phyloP scores from a whole-genome alignment of 257 asterid species.

The Primulina eburnea region DNA sequence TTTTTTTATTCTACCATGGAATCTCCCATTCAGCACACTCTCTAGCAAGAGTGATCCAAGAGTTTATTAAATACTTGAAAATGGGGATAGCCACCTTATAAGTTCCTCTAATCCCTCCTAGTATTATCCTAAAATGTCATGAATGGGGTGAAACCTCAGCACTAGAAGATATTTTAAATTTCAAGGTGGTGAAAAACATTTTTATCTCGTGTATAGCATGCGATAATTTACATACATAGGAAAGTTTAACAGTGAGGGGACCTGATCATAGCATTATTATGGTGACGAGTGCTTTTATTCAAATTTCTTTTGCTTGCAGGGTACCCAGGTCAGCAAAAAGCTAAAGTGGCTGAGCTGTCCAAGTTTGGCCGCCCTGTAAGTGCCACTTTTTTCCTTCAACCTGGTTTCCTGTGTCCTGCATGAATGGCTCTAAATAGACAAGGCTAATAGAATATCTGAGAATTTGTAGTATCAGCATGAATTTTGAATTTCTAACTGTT shows the following conservation, averaged over 20 bases:
- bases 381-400: slow-evolving; percentile 11
- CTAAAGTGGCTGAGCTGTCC: slow-evolving; percentile 67
- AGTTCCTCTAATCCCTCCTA: neutral
- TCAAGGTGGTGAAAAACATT: neutral
- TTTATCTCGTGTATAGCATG: neutral
- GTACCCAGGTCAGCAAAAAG: slow-evolving; percentile 62
- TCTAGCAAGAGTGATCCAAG: neutral
- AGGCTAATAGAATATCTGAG: neutral
- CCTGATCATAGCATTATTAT: neutral
- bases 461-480: neutral
- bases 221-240: neutral
- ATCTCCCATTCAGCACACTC: neutral
- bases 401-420: neutral
- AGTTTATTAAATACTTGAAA: neutral
- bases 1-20: neutral
- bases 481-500: neutral
- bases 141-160: neutral
- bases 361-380: slow-evolving; percentile 89
- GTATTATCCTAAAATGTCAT: neutral
- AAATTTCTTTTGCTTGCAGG: slow-evolving; percentile 40
- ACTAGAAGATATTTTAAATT: neutral
- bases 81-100: neutral
- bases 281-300: neutral
- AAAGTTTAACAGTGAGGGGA: neutral
- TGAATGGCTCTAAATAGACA: neutral